Evolutionary conservation across 2,329 filamentous ascomycete species (phyloP).

Genomic region (Ceratocystiopsis sp.): DNA sequence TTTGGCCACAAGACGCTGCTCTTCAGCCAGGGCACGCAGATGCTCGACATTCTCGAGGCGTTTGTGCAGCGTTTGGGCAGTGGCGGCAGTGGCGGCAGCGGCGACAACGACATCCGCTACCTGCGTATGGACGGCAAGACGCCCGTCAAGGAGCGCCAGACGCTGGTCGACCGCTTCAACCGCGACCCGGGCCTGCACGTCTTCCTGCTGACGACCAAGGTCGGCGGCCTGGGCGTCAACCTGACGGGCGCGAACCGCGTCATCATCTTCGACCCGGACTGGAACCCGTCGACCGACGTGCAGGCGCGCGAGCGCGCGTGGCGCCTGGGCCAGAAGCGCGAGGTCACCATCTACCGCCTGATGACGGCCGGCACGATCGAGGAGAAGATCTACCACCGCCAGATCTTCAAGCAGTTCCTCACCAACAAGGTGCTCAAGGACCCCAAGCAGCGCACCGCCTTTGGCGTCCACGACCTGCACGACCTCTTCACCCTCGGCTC

Average conservation of each 20-base stretch:
- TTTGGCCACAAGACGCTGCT: slow-evolving; percentile 84
- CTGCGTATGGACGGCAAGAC: slow-evolving; percentile 90
- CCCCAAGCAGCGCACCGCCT: slow-evolving; percentile 80
- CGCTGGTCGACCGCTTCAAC: slow-evolving; percentile 86
- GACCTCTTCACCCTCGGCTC: slow-evolving; percentile 74
- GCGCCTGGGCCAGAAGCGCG: slow-evolving; percentile 85
- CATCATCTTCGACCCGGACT: slow-evolving; percentile 97
- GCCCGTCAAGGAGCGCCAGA: slow-evolving; percentile 72
- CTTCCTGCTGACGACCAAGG: slow-evolving; percentile 88
- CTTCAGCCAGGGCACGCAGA: slow-evolving; percentile 85
- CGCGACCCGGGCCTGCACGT: slow-evolving; percentile 61
- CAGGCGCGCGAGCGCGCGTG: slow-evolving; percentile 92
- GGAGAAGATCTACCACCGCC: slow-evolving; percentile 96
- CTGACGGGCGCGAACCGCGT: slow-evolving; percentile 88
- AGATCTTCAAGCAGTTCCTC: slow-evolving; percentile 96
- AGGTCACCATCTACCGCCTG: slow-evolving; percentile 92
- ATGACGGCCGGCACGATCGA: slow-evolving; percentile 98
- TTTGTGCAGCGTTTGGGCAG: slow-evolving; percentile 49
- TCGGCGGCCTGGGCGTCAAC: slow-evolving; percentile 85
- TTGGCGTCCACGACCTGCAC: slow-evolving; percentile 77
- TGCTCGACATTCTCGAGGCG: slow-evolving; percentile 84
- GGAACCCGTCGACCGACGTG: slow-evolving; percentile 93
- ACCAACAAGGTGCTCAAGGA: slow-evolving; percentile 93
- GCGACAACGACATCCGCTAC: slow-evolving; percentile 47
- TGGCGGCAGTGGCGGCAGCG: too few relatives aligned